A percentile compares a stretch with the other conserved stretches of the same genome.
Evolutionary conservation across 2,329 filamentous ascomycete species (phyloP).

Genomic region (Sporothrix inflata): DNA sequence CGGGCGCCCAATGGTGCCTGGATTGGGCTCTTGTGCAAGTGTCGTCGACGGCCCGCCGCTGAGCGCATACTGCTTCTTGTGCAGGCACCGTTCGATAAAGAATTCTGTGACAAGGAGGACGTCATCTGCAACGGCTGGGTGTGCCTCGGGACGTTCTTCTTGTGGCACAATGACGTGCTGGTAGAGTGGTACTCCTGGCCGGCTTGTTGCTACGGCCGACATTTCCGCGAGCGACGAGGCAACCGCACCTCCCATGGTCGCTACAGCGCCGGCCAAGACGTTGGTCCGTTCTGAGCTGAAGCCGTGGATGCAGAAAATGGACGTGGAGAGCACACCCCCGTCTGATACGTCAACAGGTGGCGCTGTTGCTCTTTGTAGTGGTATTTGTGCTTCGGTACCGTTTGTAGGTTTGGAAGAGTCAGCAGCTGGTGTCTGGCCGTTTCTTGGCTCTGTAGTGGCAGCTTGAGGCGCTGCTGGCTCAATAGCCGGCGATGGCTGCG

Average conservation of each 20-base stretch:
- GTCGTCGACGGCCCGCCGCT: slow-evolving; percentile 59
- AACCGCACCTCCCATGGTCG: slow-evolving; percentile 52
- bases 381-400: neutral
- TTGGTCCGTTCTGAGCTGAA: slow-evolving; percentile 58
- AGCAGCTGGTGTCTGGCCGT: neutral
- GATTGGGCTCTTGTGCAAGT: slow-evolving; percentile 38
- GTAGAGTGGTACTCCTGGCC: slow-evolving; percentile 38
- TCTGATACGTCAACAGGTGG: neutral
- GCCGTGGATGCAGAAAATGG: slow-evolving; percentile 63
- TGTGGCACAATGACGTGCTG: slow-evolving; percentile 62
- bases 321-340: slow-evolving; percentile 50
- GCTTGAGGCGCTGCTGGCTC: neutral
- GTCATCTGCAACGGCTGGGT: slow-evolving; percentile 47
- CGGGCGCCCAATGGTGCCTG: slow-evolving; percentile 75
- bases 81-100: slow-evolving; percentile 88
- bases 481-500: neutral
- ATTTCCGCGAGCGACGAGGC: slow-evolving; percentile 49
- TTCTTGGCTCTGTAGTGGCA: neutral
- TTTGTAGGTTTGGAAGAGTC: neutral
- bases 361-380: neutral
- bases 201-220: slow-evolving; percentile 38
- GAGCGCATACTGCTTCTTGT: slow-evolving; percentile 71
- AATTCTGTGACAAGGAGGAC: slow-evolving; percentile 76
- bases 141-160: slow-evolving; percentile 49
- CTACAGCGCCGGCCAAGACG: slow-evolving; percentile 52